phyloP scores from a whole-genome alignment of 2,329 filamentous ascomycete genomes.

The Colletotrichum spaethianum region DNA sequence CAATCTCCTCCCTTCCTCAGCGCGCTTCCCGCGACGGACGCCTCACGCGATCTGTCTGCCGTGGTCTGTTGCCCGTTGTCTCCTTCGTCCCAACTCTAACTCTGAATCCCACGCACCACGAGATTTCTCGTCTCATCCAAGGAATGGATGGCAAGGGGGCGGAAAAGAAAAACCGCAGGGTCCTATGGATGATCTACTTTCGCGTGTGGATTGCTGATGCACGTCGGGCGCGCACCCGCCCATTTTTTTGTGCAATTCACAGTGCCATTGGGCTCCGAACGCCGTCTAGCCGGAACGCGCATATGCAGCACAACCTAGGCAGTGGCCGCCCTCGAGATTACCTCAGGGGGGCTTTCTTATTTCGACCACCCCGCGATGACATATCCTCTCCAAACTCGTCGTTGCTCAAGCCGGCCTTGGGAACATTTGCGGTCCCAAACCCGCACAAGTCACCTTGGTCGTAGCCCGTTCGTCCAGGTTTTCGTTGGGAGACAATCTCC shows the following conservation, averaged over 20 bases:
- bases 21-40: background rate
- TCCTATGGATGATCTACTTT: background rate
- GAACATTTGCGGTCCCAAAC: background rate
- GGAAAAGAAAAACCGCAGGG: background rate
- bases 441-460: background rate
- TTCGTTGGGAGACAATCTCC: conserved; percentile 21
- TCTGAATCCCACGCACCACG: background rate
- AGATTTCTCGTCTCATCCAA: background rate
- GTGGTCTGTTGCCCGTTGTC: background rate
- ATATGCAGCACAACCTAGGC: background rate
- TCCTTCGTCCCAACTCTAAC: background rate
- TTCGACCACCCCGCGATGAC: background rate
- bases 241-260: background rate
- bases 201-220: background rate
- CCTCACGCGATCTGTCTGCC: conserved; percentile 6
- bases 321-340: background rate
- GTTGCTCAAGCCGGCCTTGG: background rate
- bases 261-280: conserved; percentile 9
- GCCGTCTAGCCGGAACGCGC: background rate
- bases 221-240: conserved; percentile 7
- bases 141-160: background rate
- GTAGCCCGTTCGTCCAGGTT: background rate
- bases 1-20: conserved; percentile 9
- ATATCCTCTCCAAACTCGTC: background rate
- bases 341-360: conserved; percentile 5